These are phyloP conservation scores for Amphicarpaea edgeworthii DNA, from an alignment of 306 rosid genomes.

Conservation along the genomic window DNA sequence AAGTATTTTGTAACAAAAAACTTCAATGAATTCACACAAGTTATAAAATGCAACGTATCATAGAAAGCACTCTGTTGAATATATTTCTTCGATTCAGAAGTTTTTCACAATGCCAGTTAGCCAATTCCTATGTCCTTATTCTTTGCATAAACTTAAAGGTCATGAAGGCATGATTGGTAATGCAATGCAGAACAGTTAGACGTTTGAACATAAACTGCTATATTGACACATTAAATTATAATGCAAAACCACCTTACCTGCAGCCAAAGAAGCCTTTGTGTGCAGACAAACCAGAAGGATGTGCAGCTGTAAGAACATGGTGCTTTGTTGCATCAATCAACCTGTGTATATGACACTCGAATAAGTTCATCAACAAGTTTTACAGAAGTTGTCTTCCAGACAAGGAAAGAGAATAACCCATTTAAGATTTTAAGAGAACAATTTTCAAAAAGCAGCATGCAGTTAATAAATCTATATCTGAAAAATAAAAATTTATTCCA, in stretches of 20 bases:
- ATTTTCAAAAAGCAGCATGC: conserved; percentile 27
- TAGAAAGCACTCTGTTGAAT: not conserved
- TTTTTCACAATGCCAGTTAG: conserved; percentile 1
- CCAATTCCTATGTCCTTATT: not conserved
- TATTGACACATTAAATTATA: not conserved
- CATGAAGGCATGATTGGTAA: conserved; percentile 15
- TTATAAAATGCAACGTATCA: conserved; percentile 5
- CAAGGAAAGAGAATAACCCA: conserved; percentile 9
- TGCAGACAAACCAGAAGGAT: conserved; percentile 99
- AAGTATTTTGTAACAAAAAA: not conserved
- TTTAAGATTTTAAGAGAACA: conserved; percentile 34
- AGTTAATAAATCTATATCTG: conserved; percentile 5
- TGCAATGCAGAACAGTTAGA: conserved; percentile 2
- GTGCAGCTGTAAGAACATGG: conserved; percentile 89
- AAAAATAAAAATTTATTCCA: not conserved
- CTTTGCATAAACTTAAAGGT: conserved; percentile 11
- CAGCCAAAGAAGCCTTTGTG: conserved; percentile 95
- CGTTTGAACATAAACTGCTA: conserved; percentile 3
- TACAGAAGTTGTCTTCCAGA: conserved; percentile 15
- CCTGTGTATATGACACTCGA: conserved; percentile 55
- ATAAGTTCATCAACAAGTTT: conserved; percentile 38
- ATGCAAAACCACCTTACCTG: conserved; percentile 61
- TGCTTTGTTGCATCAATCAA: conserved; percentile 82
- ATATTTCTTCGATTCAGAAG: conserved; percentile 15
- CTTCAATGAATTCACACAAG: not conserved